Evolutionary conservation across 129 eudicot genomes (phyloP), one percentile per base, ranked within the genome.

Genomic region (Glebionis coronaria): DNA sequence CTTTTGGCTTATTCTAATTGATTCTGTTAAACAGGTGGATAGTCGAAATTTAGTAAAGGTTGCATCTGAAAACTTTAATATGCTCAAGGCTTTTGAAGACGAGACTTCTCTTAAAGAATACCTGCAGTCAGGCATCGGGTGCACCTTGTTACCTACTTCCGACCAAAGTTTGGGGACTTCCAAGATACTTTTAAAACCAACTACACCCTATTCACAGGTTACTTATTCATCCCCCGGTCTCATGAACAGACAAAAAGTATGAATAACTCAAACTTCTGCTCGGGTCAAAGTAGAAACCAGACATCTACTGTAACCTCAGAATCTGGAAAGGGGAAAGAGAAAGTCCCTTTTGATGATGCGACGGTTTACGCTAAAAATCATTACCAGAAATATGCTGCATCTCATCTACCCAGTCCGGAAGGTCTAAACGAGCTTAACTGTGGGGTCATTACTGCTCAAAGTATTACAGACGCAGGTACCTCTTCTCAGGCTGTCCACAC

Each of bases 11-110:
- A 4, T 54, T 56, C 49, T 21, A 60, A 50, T 70, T 1, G 12
- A 42, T 52, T 61, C 21, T 65, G 31, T 14, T 54, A 23, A 53
- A 65, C 82, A 90, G 91, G 85, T 52, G 11, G 82, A 58, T 3
- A 75, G 79, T 21, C 73, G 46, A 69, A 46, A 69, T 21, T 40
- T 79, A 59, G 84, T 83, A 40, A 73, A 47, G 44, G 76, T 75
- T 44, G 95, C 95, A 67, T 74, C 69, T 71, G 68, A 79, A 63
- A 67, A 83, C 54, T 80, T 83, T 53, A 59, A 74, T 42, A 61
- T 58, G 35, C 82, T 82, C 57, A 27, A 5, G 49, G 25, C 80
- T 61, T 76, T 79, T 14, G 72, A 73, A n/a, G 80, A 85, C 14
- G 73, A 76, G 71, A 31, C 56, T 18, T 61, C 83, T 56, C 78